A percentile compares a stretch with the other conserved stretches of the same genome.
phyloP scores from a whole-genome alignment of 1,139 yeast species.

The Taphrina sp. region DNA sequence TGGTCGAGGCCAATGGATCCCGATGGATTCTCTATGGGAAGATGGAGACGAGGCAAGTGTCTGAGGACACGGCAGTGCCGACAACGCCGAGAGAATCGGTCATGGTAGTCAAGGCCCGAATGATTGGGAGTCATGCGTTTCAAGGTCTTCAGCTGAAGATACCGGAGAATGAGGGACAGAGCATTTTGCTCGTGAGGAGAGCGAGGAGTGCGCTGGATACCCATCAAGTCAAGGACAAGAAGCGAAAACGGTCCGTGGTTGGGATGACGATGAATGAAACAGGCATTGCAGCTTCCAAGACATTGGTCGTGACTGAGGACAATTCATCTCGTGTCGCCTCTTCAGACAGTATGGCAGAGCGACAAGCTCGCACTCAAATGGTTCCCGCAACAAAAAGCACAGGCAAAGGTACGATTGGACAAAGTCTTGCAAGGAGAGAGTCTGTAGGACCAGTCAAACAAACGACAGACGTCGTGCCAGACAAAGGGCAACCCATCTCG shows the following conservation, averaged over 20 bases:
- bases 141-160: not conserved
- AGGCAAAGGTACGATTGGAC: not conserved
- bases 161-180: constrained; percentile 6
- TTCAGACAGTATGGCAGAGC: too few species aligned
- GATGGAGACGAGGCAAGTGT: not conserved
- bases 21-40: constrained; percentile 19
- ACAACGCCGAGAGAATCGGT: not conserved
- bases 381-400: too few species aligned
- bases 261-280: not conserved
- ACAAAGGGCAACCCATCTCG: not conserved
- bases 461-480: too few species aligned
- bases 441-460: too few species aligned
- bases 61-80: not conserved
- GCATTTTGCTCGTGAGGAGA: constrained; percentile 1
- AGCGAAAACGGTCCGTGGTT: not conserved
- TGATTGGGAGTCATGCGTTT: not conserved
- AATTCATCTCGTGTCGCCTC: too few species aligned
- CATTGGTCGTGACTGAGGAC: not conserved
- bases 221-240: constrained; percentile 8
- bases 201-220: constrained; percentile 11
- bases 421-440: too few species aligned
- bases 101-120: not conserved
- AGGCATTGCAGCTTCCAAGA: not conserved
- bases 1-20: constrained; percentile 25
- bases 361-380: not conserved